Percentiles rank a stretch among this genome's conserved stretches.
Evolutionary conservation across 768 basidiomycete species (phyloP).

Genomic region (Crucibulum laeve): DNA sequence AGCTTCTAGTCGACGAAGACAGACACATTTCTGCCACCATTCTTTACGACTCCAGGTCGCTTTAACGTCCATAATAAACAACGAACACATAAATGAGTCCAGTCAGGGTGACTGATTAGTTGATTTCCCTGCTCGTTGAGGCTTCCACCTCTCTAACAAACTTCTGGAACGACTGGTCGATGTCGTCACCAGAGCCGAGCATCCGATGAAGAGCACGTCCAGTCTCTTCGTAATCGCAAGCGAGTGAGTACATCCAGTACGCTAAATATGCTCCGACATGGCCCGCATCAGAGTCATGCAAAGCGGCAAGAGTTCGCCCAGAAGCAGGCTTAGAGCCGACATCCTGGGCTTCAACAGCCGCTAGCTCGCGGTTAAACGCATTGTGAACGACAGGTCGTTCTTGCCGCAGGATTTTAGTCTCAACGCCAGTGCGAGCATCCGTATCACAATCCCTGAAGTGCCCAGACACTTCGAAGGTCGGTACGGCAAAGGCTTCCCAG

Average conservation of each 20-base stretch:
- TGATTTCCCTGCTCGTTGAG: not conserved
- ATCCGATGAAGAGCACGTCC: conserved; percentile 28
- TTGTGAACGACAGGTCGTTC: conserved; percentile 25
- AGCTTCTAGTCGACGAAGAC: too few relatives aligned
- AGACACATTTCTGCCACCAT: too few relatives aligned
- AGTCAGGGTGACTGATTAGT: too few relatives aligned
- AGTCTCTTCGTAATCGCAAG: conserved; percentile 37
- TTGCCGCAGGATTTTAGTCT: conserved; percentile 2
- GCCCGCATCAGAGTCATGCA: conserved; percentile 36
- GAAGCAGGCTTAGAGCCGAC: conserved; percentile 23
- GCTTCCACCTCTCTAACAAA: conserved; percentile 9
- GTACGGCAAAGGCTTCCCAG: conserved; percentile 39
- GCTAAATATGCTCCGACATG: conserved; percentile 37
- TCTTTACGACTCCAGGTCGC: too few relatives aligned
- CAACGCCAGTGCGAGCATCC: conserved; percentile 8
- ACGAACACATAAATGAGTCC: too few relatives aligned
- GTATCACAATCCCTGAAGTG: conserved; percentile 26
- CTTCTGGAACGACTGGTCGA: conserved; percentile 16
- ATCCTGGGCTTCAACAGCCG: conserved; percentile 20
- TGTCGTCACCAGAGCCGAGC: conserved; percentile 14
- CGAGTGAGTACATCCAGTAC: conserved; percentile 40
- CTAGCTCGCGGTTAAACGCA: conserved; percentile 25
- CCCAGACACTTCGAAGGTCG: conserved; percentile 37
- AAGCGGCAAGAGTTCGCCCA: conserved; percentile 29
- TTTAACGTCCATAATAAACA: too few relatives aligned